phyloP scores from a whole-genome alignment of 176 grass and related monocot genomes.

The Oryza officinalis region DNA sequence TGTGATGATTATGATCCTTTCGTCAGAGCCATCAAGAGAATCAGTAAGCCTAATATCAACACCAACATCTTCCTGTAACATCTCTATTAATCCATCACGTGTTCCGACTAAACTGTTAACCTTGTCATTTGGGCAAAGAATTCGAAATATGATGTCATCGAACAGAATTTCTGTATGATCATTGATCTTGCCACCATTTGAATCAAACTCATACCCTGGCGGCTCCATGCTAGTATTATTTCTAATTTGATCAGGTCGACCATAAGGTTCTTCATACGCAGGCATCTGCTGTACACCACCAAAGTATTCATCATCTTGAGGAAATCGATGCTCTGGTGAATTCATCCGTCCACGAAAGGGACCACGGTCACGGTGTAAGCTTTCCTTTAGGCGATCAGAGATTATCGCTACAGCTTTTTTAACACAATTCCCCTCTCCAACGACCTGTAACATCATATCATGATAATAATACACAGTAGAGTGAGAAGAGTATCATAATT shows the following conservation, averaged over 20 bases:
- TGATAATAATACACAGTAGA: background rate
- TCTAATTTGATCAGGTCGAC: slow-evolving; percentile 53
- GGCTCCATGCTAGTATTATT: slow-evolving; percentile 61
- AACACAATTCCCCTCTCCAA: slow-evolving; percentile 83
- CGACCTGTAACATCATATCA: slow-evolving; percentile 57
- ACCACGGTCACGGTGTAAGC: slow-evolving; percentile 90
- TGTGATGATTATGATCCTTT: slow-evolving; percentile 72
- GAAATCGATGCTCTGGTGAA: slow-evolving; percentile 68
- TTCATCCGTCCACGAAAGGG: slow-evolving; percentile 64
- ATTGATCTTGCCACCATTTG: slow-evolving; percentile 63
- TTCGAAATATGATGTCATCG: slow-evolving; percentile 86
- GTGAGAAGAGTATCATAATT: background rate
- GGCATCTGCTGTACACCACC: slow-evolving; percentile 51
- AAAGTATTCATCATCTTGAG: slow-evolving; percentile 65
- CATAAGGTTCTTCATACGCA: slow-evolving; percentile 60
- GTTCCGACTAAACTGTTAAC: slow-evolving; percentile 61
- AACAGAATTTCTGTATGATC: slow-evolving; percentile 53
- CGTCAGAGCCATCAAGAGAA: slow-evolving; percentile 70
- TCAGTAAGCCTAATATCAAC: slow-evolving; percentile 86
- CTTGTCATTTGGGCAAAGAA: slow-evolving; percentile 93
- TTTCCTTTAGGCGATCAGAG: slow-evolving; percentile 90
- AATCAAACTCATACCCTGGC: slow-evolving; percentile 74
- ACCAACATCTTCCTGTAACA: slow-evolving; percentile 77
- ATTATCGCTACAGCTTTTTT: slow-evolving; percentile 84
- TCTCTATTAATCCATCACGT: slow-evolving; percentile 74